Conservation (phyloP, 805 yeast genomes). For the Brettanomyces naardenensis region DNA sequence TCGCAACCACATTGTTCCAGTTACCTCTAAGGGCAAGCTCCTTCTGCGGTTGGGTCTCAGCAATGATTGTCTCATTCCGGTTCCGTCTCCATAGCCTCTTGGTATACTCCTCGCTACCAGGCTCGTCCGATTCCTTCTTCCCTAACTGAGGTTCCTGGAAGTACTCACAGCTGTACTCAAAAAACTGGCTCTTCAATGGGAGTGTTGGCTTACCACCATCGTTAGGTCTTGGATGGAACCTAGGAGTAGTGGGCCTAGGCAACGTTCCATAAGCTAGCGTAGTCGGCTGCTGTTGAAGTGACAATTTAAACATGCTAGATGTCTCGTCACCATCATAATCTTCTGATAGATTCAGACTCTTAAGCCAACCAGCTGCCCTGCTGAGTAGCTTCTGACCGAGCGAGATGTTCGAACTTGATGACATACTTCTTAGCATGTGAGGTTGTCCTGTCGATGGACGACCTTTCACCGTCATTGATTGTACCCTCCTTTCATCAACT, state of each 20-base stretch:
- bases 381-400: constrained; percentile 2
- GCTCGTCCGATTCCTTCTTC: constrained; percentile 77
- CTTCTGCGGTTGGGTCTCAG: constrained; percentile 86
- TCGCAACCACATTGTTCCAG: constrained; percentile 61
- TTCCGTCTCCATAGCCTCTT: constrained; percentile 83
- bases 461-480: constrained; percentile 15
- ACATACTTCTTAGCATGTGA: constrained; percentile 1
- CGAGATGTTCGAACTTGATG: constrained; percentile 7
- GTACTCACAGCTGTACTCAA: constrained; percentile 77
- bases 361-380: constrained; percentile 12
- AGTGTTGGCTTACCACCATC: constrained; percentile 33
- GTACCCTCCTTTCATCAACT: constrained; percentile 14
- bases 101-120: constrained; percentile 81
- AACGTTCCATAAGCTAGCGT: constrained; percentile 32
- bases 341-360: constrained; percentile 16
- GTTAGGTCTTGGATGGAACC: constrained; percentile 32
- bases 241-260: constrained; percentile 49
- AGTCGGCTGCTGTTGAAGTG: constrained; percentile 17
- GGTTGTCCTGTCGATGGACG: constrained; percentile 1
- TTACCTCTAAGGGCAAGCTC: constrained; percentile 74
- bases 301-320: constrained; percentile 16
- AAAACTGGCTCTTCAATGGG: constrained; percentile 55
- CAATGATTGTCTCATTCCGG: constrained; percentile 79
- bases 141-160: constrained; percentile 96
- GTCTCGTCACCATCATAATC: constrained; percentile 13